These are phyloP conservation scores for Dipteronia sinensis DNA, from an alignment of 345 rosid genomes.

Conservation along the genomic window DNA sequence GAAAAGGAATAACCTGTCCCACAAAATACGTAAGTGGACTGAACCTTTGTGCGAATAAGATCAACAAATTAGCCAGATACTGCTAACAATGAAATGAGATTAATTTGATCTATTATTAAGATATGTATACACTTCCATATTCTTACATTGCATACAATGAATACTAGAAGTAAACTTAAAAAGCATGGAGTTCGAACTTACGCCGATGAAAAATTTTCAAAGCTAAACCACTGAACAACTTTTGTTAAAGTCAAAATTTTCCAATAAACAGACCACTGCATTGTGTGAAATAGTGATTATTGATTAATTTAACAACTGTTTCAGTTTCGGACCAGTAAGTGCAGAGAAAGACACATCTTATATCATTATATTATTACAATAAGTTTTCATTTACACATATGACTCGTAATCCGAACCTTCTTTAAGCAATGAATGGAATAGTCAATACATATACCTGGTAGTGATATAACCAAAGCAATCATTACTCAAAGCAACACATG, in stretches of 20 bases:
- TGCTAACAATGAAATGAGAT: not conserved
- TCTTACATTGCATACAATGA: not conserved
- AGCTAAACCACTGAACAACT: not conserved
- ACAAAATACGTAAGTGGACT: slow-evolving; percentile 9
- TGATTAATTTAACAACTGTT: not conserved
- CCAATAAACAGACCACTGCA: not conserved
- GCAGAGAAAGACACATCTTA: not conserved
- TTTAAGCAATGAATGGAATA: not conserved
- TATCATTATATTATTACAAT: not conserved
- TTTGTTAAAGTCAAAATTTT: not conserved
- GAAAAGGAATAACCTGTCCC: slow-evolving; percentile 79
- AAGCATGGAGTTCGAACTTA: not conserved
- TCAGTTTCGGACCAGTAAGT: not conserved
- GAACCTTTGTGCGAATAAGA: not conserved
- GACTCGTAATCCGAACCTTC: not conserved
- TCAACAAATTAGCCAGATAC: slow-evolving; percentile 2
- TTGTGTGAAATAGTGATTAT: not conserved
- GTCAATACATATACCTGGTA: not conserved
- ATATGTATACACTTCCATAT: not conserved
- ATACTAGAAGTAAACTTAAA: too few relatives aligned
- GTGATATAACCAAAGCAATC: not conserved
- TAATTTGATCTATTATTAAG: not conserved
- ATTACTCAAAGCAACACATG: not conserved
- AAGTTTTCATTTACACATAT: not conserved
- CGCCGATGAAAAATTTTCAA: not conserved